A percentile compares a stretch with the other conserved stretches of the same genome.
These are phyloP conservation scores for Fusarium sp. DNA, from an alignment of 2,329 filamentous ascomycete species.

Conservation along the genomic window DNA sequence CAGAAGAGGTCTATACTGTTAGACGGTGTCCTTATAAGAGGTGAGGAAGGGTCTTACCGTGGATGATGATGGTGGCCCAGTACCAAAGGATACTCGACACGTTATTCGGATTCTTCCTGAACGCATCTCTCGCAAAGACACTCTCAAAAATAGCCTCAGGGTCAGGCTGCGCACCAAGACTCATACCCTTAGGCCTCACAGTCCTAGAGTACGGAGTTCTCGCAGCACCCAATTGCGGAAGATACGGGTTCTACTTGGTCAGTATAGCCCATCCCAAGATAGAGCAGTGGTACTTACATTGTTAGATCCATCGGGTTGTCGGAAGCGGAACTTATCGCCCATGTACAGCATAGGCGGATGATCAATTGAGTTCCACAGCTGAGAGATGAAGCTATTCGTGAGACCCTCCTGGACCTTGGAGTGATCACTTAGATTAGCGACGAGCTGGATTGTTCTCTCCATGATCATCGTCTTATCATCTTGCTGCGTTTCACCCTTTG, in stretches of 20 bases:
- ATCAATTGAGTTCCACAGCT: conserved; percentile 78
- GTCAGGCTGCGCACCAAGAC: conserved; percentile 76
- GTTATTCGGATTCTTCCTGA: conserved; percentile 75
- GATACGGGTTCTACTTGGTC: conserved; percentile 68
- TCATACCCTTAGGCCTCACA: conserved; percentile 69
- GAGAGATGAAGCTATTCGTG: conserved; percentile 75
- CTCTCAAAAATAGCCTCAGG: conserved; percentile 73
- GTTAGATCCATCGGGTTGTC: conserved; percentile 77
- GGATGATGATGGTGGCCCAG: conserved; percentile 80
- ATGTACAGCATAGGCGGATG: conserved; percentile 78
- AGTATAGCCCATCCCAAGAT: background rate
- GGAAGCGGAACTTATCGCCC: conserved; percentile 73
- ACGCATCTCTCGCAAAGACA: conserved; percentile 66
- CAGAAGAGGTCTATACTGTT: conserved; percentile 81
- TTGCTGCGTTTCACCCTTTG: conserved; percentile 71
- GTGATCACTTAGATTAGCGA: conserved; percentile 72
- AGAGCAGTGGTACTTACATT: conserved; percentile 60
- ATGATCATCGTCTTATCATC: conserved; percentile 85
- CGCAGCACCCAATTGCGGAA: conserved; percentile 75
- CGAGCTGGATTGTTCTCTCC: conserved; percentile 79
- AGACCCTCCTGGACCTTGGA: conserved; percentile 73
- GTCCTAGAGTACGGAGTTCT: conserved; percentile 76
- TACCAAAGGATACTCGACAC: conserved; percentile 80
- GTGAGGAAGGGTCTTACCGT: conserved; percentile 61
- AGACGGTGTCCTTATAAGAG: too few relatives aligned